Conservation (phyloP, 768 basidiomycete genomes). For the Mycena galopus region DNA sequence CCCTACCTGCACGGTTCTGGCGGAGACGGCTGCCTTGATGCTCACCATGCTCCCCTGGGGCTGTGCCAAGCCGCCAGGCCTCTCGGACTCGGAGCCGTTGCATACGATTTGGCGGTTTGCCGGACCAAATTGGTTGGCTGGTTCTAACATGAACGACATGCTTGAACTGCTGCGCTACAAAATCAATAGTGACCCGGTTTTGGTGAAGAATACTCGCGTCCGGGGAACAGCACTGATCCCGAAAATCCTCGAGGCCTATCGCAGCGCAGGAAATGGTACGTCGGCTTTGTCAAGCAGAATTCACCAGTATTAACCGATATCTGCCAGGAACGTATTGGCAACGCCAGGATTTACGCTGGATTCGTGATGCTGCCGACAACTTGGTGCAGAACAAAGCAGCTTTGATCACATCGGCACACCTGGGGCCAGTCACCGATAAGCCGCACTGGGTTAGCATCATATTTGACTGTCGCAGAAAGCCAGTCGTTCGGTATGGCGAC, state of each 20-base stretch:
- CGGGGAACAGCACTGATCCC: background rate
- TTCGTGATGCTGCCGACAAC: background rate
- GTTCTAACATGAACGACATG: background rate
- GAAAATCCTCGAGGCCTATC: constrained; percentile 5
- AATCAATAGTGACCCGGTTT: constrained; percentile 3
- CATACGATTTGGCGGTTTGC: background rate
- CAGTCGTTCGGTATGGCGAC: constrained; percentile 18
- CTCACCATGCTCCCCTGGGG: background rate
- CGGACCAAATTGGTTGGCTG: background rate
- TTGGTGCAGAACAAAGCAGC: background rate
- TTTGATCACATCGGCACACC: constrained; percentile 8
- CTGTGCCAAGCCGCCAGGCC: background rate
- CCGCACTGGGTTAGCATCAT: constrained; percentile 19
- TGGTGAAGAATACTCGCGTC: constrained; percentile 2
- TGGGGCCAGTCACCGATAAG: constrained; percentile 1
- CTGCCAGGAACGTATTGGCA: background rate
- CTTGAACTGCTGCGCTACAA: background rate
- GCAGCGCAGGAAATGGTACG: background rate
- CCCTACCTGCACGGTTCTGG: background rate
- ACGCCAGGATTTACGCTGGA: background rate
- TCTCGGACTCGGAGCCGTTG: background rate
- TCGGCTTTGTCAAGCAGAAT: background rate
- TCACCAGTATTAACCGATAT: background rate
- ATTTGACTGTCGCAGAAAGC: background rate
- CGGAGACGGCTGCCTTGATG: background rate